Evolutionary conservation across 2,329 filamentous ascomycete genomes (phyloP).

Genomic region (Hymenoscyphus scutula): DNA sequence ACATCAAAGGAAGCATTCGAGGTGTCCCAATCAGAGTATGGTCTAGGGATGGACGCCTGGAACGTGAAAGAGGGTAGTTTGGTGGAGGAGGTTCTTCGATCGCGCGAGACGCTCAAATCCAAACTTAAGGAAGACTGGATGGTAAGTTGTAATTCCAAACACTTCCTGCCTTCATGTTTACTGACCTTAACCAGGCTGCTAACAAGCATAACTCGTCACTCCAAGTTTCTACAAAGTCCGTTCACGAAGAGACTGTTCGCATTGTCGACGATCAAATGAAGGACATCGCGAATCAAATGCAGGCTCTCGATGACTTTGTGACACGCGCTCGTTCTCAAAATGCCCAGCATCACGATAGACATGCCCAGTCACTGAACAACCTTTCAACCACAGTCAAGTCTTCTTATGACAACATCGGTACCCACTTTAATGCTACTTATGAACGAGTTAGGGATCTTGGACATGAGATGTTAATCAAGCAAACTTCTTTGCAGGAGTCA

Average conservation of each 20-base stretch:
- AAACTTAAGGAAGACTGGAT: conserved; percentile 86
- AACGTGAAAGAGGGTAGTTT: conserved; percentile 65
- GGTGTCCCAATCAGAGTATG: conserved; percentile 63
- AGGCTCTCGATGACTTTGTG: conserved; percentile 87
- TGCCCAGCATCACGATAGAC: conserved; percentile 68
- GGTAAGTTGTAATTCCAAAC: conserved; percentile 47
- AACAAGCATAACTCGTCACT: conserved; percentile 81
- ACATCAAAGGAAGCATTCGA: conserved; percentile 64
- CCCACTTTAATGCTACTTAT: conserved; percentile 67
- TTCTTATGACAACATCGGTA: conserved; percentile 69
- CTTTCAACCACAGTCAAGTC: conserved; percentile 68
- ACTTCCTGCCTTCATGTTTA: neutral
- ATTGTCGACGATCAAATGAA: conserved; percentile 88
- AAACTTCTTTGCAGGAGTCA: conserved; percentile 55
- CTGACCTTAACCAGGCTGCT: conserved; percentile 51
- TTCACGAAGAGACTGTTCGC: conserved; percentile 85
- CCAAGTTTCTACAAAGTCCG: conserved; percentile 76
- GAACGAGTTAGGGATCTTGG: conserved; percentile 67
- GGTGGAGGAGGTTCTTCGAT: conserved; percentile 67
- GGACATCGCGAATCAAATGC: conserved; percentile 85
- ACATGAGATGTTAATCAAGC: conserved; percentile 62
- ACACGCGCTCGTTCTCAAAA: conserved; percentile 79
- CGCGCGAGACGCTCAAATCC: conserved; percentile 73
- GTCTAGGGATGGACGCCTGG: conserved; percentile 73
- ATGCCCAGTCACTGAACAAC: conserved; percentile 61